A percentile compares a stretch with the other conserved stretches of the same genome.
phyloP scores from a whole-genome alignment of 768 basidiomycete species.

The Leucogyrophana mollusca region DNA sequence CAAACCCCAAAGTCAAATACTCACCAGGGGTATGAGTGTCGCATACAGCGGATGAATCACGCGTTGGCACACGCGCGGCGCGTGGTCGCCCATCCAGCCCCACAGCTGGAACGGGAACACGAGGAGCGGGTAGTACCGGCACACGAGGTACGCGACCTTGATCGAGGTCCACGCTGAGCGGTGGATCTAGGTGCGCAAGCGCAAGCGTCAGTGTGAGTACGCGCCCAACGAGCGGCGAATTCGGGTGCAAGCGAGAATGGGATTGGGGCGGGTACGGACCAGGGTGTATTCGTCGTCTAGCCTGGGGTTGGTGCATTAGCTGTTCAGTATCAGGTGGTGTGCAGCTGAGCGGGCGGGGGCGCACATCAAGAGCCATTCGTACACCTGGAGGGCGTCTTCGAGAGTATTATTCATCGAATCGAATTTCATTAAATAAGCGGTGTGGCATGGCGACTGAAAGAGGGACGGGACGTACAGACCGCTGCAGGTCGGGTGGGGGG shows the following conservation, averaged over 20 bases:
- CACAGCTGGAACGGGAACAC: slow-evolving; percentile 37
- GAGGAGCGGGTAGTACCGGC: slow-evolving; percentile 40
- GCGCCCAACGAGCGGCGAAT: background rate
- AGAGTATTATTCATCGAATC: too few species aligned
- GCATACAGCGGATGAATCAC: slow-evolving; percentile 29
- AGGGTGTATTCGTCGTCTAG: slow-evolving; percentile 20
- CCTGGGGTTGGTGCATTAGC: slow-evolving; percentile 11
- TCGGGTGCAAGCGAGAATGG: background rate
- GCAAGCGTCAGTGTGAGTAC: background rate
- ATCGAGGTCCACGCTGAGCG: slow-evolving; percentile 36
- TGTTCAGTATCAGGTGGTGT: background rate
- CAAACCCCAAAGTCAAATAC: slow-evolving; percentile 5
- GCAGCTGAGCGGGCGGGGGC: slow-evolving; percentile 9
- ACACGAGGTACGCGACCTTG: slow-evolving; percentile 39
- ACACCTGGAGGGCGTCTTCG: slow-evolving; percentile 28
- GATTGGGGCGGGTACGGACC: slow-evolving; percentile 5
- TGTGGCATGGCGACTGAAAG: too few species aligned
- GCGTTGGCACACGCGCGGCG: slow-evolving; percentile 26
- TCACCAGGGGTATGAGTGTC: slow-evolving; percentile 34
- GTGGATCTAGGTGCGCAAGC: slow-evolving; percentile 27
- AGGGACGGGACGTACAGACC: too few species aligned
- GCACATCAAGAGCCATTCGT: slow-evolving; percentile 39
- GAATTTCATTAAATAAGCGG: too few species aligned
- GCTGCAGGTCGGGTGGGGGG: too few species aligned
- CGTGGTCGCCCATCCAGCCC: slow-evolving; percentile 37